Evolutionary conservation across 371 early-diverging fungal species (phyloP).

Genomic region (Basidiobolus heterosporus): DNA sequence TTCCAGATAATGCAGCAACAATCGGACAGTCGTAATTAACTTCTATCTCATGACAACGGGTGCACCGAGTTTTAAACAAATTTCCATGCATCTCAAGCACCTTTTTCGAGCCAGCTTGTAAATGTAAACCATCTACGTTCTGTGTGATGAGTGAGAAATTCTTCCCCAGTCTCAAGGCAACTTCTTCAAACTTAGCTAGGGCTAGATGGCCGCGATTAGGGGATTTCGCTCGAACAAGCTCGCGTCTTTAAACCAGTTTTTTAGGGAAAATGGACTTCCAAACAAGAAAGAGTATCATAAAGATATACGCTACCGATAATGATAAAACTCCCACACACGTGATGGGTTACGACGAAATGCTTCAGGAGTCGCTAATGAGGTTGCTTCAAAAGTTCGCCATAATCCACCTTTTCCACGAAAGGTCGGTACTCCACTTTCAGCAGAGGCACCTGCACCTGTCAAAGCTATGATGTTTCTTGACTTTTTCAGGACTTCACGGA

Average conservation of each 20-base stretch:
- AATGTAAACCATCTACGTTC: constrained; percentile 78
- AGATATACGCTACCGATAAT: no score
- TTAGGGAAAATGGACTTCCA: no score
- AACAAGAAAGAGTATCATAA: no score
- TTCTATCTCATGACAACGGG: constrained; percentile 24
- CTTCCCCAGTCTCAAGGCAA: no score
- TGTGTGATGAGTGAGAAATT: constrained; percentile 43
- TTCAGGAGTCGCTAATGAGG: no score
- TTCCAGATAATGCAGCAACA: constrained; percentile 2
- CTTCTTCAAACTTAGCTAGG: constrained; percentile 21
- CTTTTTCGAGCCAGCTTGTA: constrained; percentile 27
- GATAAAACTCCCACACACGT: no score
- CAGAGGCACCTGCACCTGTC: constrained; percentile 7
- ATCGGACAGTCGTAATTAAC: constrained; percentile 5
- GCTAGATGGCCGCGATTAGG: constrained; percentile 59
- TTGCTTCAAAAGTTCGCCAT: no score
- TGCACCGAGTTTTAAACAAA: constrained; percentile 52
- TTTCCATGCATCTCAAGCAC: constrained; percentile 79
- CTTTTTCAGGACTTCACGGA: no score
- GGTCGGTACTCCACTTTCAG: constrained; percentile 75
- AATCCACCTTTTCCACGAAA: constrained; percentile 71
- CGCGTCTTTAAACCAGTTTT: no score
- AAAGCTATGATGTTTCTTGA: no score
- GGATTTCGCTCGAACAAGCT: no score
- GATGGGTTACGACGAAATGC: no score